phyloP scores from a whole-genome alignment of 2,329 filamentous ascomycete genomes.

The Neospermospora avenae region DNA sequence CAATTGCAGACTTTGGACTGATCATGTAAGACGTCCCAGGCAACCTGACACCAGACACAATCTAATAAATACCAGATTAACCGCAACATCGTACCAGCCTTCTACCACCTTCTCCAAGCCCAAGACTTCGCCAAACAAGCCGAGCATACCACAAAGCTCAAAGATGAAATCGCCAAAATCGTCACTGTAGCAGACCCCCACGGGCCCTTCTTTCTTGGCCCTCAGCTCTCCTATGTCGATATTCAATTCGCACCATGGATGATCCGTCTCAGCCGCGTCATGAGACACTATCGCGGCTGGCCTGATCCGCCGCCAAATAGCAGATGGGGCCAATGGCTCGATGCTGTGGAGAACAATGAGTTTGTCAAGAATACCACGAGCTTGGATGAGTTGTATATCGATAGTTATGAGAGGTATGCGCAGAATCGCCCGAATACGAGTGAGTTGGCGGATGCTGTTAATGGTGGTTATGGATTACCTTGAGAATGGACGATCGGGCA shows the following conservation, averaged over 20 bases:
- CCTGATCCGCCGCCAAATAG: constrained; percentile 36
- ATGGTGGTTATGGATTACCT: constrained; percentile 44
- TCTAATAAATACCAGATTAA: constrained; percentile 57
- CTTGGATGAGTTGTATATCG: constrained; percentile 55
- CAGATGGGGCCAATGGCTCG: constrained; percentile 38
- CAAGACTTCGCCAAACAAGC: constrained; percentile 57
- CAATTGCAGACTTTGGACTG: constrained; percentile 73
- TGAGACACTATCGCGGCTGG: constrained; percentile 40
- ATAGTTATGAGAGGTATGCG: constrained; percentile 68
- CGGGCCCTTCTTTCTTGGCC: constrained; percentile 37
- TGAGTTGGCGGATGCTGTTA: constrained; percentile 56
- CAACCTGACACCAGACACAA: background rate
- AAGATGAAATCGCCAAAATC: constrained; percentile 55
- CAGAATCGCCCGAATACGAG: constrained; percentile 58
- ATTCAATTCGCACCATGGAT: constrained; percentile 41
- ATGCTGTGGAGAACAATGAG: constrained; percentile 38
- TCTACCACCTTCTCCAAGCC: constrained; percentile 70
- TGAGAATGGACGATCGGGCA: constrained; percentile 9
- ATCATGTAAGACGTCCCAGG: constrained; percentile 57
- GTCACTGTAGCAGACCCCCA: constrained; percentile 36
- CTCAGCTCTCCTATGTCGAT: constrained; percentile 38
- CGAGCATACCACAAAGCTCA: constrained; percentile 58
- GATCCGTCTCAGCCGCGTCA: constrained; percentile 37
- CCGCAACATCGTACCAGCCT: constrained; percentile 68
- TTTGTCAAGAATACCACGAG: constrained; percentile 39